Evolutionary conservation across 2,329 filamentous ascomycete species (phyloP).

Genomic region (Dothistroma septosporum): DNA sequence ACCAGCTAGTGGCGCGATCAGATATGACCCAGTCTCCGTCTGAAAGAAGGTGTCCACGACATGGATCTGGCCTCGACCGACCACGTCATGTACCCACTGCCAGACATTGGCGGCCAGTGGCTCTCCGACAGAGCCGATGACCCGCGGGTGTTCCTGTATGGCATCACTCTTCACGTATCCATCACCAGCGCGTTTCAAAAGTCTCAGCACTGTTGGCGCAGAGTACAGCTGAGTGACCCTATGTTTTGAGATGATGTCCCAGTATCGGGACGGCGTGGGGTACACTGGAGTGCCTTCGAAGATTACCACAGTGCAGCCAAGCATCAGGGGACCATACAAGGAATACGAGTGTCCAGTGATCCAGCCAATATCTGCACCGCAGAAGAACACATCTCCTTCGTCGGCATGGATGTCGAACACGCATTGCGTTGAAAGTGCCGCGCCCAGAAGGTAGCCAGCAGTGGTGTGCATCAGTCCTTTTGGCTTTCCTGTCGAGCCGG

Average conservation of each 20-base stretch:
- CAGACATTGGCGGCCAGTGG: conserved; percentile 96
- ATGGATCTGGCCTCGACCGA: conserved; percentile 89
- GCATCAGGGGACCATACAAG: conserved; percentile 87
- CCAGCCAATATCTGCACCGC: conserved; percentile 97
- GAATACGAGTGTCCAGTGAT: conserved; percentile 99
- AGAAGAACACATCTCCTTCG: conserved; percentile 76
- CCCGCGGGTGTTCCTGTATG: conserved; percentile 67
- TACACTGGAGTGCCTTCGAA: conserved; percentile 98
- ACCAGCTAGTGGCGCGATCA: conserved; percentile 88
- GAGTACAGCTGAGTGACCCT: conserved; percentile 97
- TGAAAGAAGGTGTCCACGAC: conserved; percentile 99
- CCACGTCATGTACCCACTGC: conserved; percentile 98
- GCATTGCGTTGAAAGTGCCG: conserved; percentile 91
- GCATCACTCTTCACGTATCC: conserved; percentile 86
- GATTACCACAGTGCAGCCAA: conserved; percentile 90
- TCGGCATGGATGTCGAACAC: conserved; percentile 96
- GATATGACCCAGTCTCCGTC: conserved; percentile 95
- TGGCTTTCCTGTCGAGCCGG: conserved; percentile 94
- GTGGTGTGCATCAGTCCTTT: conserved; percentile 99
- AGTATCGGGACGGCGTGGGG: conserved; percentile 96
- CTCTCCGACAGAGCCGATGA: conserved; percentile 95
- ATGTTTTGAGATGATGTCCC: conserved; percentile 96
- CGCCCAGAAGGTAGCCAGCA: conserved; percentile 88
- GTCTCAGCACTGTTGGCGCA: conserved; percentile 86
- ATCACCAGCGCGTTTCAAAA: conserved; percentile 93